phyloP scores from a whole-genome alignment of 148 eudicot species.

The Amaranthus palmeri region DNA sequence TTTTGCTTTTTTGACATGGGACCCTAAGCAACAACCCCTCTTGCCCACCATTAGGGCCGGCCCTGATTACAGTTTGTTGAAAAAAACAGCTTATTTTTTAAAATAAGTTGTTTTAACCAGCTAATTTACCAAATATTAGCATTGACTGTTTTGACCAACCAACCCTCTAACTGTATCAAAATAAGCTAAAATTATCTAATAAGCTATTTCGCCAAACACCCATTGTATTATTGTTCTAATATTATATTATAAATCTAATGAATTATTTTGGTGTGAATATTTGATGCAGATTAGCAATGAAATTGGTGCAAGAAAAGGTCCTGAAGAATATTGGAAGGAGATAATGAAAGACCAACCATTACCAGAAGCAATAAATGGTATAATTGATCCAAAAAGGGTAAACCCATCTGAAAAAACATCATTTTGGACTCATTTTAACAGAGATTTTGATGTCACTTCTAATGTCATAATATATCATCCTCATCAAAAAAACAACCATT shows the following conservation, averaged over 20 bases:
- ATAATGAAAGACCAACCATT: constrained; percentile 32
- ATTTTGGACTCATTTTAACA: constrained; percentile 24
- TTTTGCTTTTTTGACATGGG: no score
- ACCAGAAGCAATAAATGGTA: constrained; percentile 35
- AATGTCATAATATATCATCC: constrained; percentile 34
- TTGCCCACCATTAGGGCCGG: no score
- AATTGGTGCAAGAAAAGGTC: constrained; percentile 30
- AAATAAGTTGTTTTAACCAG: no score
- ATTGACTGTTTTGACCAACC: no score
- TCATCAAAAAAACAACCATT: constrained; percentile 11
- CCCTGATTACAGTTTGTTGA: no score
- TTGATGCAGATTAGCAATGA: constrained; percentile 24
- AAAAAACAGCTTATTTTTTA: no score
- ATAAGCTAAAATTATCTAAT: no score
- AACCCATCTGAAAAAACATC: background rate
- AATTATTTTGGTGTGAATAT: background rate
- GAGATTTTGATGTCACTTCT: constrained; percentile 34
- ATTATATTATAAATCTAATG: background rate
- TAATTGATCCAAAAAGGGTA: constrained; percentile 21
- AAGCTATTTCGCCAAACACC: background rate
- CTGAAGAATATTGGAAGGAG: constrained; percentile 38
- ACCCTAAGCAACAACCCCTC: no score
- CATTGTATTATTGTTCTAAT: background rate
- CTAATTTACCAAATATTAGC: no score
- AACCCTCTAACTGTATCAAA: no score